phyloP scores from a whole-genome alignment of 352 stramenopile genomes.

The Phytopythium kandeliae region DNA sequence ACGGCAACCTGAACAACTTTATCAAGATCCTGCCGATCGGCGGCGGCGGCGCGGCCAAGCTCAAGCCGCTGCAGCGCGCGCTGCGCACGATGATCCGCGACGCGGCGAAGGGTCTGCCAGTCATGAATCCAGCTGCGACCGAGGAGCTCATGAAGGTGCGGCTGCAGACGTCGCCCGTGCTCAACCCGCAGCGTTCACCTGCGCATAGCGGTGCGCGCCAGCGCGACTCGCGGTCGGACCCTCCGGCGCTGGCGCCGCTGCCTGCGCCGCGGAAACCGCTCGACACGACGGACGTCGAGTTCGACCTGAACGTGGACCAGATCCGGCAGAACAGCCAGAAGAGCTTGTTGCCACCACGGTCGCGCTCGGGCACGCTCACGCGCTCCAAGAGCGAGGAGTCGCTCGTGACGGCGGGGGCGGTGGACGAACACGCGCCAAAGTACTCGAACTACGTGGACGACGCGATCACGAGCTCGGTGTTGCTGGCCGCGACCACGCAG shows the following conservation, averaged over 20 bases:
- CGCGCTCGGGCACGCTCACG: conserved; percentile 50
- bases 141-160: conserved; percentile 63
- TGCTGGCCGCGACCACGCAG: conserved; percentile 76
- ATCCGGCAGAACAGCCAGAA: conserved; percentile 27
- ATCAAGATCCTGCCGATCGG: conserved; percentile 42
- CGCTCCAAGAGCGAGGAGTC: conserved; percentile 73
- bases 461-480: conserved; percentile 54
- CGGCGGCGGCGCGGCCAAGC: conserved; percentile 22
- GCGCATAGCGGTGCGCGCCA: conserved; percentile 8
- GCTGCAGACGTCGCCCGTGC: conserved; percentile 36
- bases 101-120: conserved; percentile 31
- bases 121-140: conserved; percentile 69
- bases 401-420: conserved; percentile 19
- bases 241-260: conserved; percentile 18
- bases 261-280: conserved; percentile 35
- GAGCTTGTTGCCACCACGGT: conserved; percentile 24
- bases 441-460: conserved; percentile 72
- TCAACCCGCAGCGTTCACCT: conserved; percentile 23
- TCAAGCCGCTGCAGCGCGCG: conserved; percentile 46
- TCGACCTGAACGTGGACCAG: conserved; percentile 46
- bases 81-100: conserved; percentile 73
- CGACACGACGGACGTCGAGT: conserved; percentile 62
- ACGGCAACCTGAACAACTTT: conserved; percentile 88
- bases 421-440: conserved; percentile 39
- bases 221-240: conserved; percentile 17